These are phyloP conservation scores for Trichoderma orchidacearum DNA, from an alignment of 495 filamentous ascomycete species.

Conservation along the genomic window DNA sequence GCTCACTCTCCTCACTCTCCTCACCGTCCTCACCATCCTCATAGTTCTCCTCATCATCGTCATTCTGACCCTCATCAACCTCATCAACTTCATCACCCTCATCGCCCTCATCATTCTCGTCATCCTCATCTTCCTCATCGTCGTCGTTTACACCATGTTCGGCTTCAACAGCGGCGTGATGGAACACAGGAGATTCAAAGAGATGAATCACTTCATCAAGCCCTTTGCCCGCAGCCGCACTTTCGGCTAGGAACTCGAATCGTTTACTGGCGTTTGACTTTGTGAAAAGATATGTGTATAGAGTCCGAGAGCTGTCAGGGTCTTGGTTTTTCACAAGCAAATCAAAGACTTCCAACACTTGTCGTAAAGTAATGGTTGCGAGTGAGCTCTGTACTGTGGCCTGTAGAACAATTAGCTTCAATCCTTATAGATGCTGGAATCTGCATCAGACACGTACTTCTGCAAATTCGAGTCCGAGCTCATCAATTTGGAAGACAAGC, in stretches of 20 bases:
- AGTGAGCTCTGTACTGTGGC: conserved; percentile 1
- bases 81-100: conserved; percentile 10
- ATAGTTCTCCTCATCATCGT: conserved; percentile 17
- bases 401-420: conserved; percentile 10
- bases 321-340: conserved; percentile 20
- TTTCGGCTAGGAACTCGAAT: conserved; percentile 15
- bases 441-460: conserved; percentile 40
- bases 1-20: background rate
- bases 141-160: conserved; percentile 10
- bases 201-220: conserved; percentile 7
- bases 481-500: conserved; percentile 51
- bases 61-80: conserved; percentile 10
- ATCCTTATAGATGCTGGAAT: background rate
- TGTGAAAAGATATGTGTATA: conserved; percentile 18
- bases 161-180: conserved; percentile 7
- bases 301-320: conserved; percentile 7
- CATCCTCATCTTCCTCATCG: conserved; percentile 7
- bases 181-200: background rate
- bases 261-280: conserved; percentile 16
- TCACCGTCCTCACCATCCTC: conserved; percentile 14
- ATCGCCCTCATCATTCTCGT: conserved; percentile 9
- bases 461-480: conserved; percentile 53
- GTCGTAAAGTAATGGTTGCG: conserved; percentile 16
- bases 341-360: conserved; percentile 21
- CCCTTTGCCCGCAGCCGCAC: conserved; percentile 15